Percentiles rank a stretch among this genome's conserved stretches.
phyloP scores from a whole-genome alignment of 495 filamentous ascomycete species.

The Eremomyces bilateralis region DNA sequence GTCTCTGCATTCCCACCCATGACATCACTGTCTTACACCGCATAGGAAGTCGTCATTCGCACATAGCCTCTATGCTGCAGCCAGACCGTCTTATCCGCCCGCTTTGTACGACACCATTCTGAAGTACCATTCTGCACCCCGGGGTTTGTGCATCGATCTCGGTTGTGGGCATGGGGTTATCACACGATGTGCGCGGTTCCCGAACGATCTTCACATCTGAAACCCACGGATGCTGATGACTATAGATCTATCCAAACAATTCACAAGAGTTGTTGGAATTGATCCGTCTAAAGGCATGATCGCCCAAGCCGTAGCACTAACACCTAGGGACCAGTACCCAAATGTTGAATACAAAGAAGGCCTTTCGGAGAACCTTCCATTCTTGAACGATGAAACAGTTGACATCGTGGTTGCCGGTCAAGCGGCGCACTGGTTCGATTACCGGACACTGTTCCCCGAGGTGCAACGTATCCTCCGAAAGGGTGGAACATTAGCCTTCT shows the following conservation, averaged over 20 bases:
- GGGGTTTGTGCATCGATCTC: conserved; percentile 30
- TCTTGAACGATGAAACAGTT: conserved; percentile 23
- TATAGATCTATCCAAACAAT: conserved; percentile 26
- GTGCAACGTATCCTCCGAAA: conserved; percentile 28
- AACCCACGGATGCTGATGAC: too few species aligned
- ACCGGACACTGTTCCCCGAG: conserved; percentile 28
- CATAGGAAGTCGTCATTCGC: conserved; percentile 28
- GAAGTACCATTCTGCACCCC: conserved; percentile 26
- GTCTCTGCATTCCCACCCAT: conserved; percentile 7
- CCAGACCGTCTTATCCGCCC: conserved; percentile 39
- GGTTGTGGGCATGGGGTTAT: conserved; percentile 39
- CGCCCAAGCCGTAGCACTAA: conserved; percentile 26
- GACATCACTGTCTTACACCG: neutral
- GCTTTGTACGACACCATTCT: conserved; percentile 30
- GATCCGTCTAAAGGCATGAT: conserved; percentile 41
- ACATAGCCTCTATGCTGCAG: conserved; percentile 33
- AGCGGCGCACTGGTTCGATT: conserved; percentile 46
- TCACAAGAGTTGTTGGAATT: conserved; percentile 27
- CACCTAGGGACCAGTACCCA: conserved; percentile 15
- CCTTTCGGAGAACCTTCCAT: conserved; percentile 24
- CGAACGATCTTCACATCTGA: too few species aligned
- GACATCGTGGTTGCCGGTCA: conserved; percentile 39
- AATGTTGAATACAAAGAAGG: conserved; percentile 26
- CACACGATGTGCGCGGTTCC: too few species aligned
- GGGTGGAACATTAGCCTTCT: conserved; percentile 35